Base-by-base conservation (phyloP, 2,329 filamentous ascomycete genomes). In the Fusarium denticulatum region DNA sequence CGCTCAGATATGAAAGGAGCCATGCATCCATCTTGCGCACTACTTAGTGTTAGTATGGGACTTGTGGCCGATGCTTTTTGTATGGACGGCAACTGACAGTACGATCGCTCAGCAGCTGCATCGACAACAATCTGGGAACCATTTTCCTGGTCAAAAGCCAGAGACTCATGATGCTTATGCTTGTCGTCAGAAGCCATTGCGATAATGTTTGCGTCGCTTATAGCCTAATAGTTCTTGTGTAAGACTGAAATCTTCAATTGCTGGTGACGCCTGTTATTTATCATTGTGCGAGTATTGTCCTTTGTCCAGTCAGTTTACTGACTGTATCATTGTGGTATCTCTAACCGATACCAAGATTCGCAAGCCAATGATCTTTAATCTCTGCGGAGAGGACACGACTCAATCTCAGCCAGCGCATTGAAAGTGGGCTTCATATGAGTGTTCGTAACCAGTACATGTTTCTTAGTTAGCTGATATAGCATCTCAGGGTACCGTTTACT, bases 1-100 rank as follows among this genome's bases (percentile, higher is more conserved):
- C 20, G 16, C 59, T 61, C 20, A 61, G 20, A 37, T 61, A 61
- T 7, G 59, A 61, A 13, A 61, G 24, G 12, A 61, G 49, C 59
- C 59, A 61, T 61, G 59, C 59, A 9, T 57, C 59, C 59, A 61
- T 61, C 24, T 61, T 61, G 13, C 59, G 49, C 16, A 61, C 59
- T 61, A 34, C 22, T 3, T 5, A 15, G 10, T 61, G 30, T 61
- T 11, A 61, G 39, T 6, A 30, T 12, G 18, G 10, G 22, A 9
- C 6, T 4, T 18, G 8, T 13, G 6, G 20, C 7, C 5, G 8
- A 16, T 16, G 6, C 9, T 30, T n/a, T 9, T 13, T 6, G 34
- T n/a, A n/a, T 11, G 12, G 11, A 16, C 15, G 18, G 16, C 10
- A 24, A 20, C 34, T 36, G 34, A 60, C 57, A 22, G n/a, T 60